Evolutionary conservation across 805 yeast species (phyloP).

Genomic region (Ogataea naganishii): DNA sequence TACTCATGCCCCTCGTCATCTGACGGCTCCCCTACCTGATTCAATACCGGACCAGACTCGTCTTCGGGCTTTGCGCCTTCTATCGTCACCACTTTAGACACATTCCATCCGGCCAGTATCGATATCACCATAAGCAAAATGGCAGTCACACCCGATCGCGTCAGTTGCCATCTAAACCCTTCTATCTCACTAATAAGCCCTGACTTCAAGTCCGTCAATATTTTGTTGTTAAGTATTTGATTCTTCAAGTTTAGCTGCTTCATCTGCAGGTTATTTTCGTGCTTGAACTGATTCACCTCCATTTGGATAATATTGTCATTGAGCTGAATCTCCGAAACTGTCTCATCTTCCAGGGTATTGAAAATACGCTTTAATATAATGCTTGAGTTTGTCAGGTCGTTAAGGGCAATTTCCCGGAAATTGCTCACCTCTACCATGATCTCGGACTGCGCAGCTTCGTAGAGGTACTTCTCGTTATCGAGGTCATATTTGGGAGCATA

Average conservation of each 20-base stretch:
- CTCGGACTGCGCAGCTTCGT: constrained; percentile 90
- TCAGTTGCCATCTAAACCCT: constrained; percentile 85
- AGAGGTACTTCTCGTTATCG: constrained; percentile 81
- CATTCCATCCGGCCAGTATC: constrained; percentile 43
- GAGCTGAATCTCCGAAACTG: constrained; percentile 44
- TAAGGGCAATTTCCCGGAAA: constrained; percentile 61
- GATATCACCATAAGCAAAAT: constrained; percentile 58
- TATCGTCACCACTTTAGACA: constrained; percentile 26
- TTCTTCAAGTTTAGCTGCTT: constrained; percentile 59
- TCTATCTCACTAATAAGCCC: constrained; percentile 84
- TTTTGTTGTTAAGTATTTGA: constrained; percentile 78
- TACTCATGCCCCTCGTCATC: constrained; percentile 46
- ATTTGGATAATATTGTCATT: constrained; percentile 68
- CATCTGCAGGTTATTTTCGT: constrained; percentile 71
- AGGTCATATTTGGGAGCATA: constrained; percentile 56
- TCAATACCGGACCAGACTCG: constrained; percentile 18
- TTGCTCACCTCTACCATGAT: constrained; percentile 68
- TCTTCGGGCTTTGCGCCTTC: constrained; percentile 12
- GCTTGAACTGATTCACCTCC: constrained; percentile 77
- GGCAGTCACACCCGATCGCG: constrained; percentile 79
- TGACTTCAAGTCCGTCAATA: constrained; percentile 71
- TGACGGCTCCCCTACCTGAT: constrained; percentile 39
- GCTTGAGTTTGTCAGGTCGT: constrained; percentile 56
- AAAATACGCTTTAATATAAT: constrained; percentile 66
- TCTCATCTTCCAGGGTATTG: constrained; percentile 69